Conservation (phyloP, 148 eudicot genomes). For the Nepenthes gracilis region DNA sequence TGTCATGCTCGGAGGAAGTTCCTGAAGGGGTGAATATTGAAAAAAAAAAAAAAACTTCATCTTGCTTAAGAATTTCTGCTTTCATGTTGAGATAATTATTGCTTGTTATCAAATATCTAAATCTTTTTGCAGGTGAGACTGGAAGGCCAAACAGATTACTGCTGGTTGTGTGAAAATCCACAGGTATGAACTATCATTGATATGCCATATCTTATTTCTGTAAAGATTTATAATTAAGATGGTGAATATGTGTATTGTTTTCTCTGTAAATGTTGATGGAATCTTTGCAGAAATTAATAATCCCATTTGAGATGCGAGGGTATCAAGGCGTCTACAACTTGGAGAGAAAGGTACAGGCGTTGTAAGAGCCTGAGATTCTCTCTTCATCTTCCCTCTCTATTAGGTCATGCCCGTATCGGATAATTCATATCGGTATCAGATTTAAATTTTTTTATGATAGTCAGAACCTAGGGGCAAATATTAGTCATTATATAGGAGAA, state of each 20-base stretch:
- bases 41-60: no score
- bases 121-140: slow-evolving; percentile 40
- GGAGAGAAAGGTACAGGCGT: slow-evolving; percentile 38
- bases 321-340: slow-evolving; percentile 50
- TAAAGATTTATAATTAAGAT: background rate
- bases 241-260: background rate
- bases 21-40: slow-evolving; percentile 52
- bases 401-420: background rate
- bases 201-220: background rate
- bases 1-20: slow-evolving; percentile 57
- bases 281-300: slow-evolving; percentile 30
- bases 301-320: slow-evolving; percentile 62
- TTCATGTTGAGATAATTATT: background rate
- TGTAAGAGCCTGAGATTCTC: background rate
- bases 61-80: no score
- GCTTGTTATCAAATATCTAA: background rate
- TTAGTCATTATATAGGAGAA: no score
- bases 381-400: background rate
- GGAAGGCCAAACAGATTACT: slow-evolving; percentile 43
- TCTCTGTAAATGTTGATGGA: background rate
- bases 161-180: slow-evolving; percentile 68
- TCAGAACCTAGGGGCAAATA: no score
- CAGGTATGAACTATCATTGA: slow-evolving; percentile 18
- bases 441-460: no score
- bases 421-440: background rate